A percentile compares a stretch with the other conserved stretches of the same genome.
Conservation (phyloP, 1,284 basidiomycete genomes). For the Sporisorium sorghi region DNA sequence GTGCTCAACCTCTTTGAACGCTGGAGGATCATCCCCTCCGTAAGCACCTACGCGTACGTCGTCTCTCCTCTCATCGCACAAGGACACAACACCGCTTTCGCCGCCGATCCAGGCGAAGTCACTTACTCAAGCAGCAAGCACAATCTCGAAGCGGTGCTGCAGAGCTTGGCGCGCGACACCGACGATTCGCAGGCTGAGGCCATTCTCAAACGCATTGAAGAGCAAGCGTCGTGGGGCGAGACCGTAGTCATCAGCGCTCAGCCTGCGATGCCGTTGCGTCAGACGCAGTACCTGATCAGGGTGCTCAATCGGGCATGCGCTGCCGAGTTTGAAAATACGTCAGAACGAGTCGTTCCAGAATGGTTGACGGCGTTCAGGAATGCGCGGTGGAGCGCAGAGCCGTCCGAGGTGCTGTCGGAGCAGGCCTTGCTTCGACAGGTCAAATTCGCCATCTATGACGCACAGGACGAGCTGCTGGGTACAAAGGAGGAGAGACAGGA, state of each 20-base stretch:
- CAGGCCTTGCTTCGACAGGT: neutral
- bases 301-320: conserved; percentile 33
- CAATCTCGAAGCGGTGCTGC: conserved; percentile 21
- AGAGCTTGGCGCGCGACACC: conserved; percentile 20
- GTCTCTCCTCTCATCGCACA: conserved; percentile 21
- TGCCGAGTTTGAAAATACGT: conserved; percentile 16
- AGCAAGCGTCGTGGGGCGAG: neutral
- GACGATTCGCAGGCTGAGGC: conserved; percentile 11
- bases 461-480: conserved; percentile 23
- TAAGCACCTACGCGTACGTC: conserved; percentile 27
- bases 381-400: neutral
- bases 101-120: neutral
- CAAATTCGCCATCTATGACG: neutral
- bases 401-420: neutral
- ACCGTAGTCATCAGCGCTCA: conserved; percentile 2
- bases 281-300: conserved; percentile 43
- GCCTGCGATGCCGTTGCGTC: conserved; percentile 16
- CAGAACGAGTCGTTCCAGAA: neutral
- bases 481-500: conserved; percentile 11
- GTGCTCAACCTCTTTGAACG: conserved; percentile 41
- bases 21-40: conserved; percentile 31
- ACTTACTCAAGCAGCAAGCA: conserved; percentile 13
- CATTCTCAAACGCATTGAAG: conserved; percentile 2
- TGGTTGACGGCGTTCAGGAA: conserved; percentile 13
- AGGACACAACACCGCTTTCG: conserved; percentile 20